Base-by-base conservation (phyloP, 2,329 filamentous ascomycete genomes). In the Aspergillus sp. region DNA sequence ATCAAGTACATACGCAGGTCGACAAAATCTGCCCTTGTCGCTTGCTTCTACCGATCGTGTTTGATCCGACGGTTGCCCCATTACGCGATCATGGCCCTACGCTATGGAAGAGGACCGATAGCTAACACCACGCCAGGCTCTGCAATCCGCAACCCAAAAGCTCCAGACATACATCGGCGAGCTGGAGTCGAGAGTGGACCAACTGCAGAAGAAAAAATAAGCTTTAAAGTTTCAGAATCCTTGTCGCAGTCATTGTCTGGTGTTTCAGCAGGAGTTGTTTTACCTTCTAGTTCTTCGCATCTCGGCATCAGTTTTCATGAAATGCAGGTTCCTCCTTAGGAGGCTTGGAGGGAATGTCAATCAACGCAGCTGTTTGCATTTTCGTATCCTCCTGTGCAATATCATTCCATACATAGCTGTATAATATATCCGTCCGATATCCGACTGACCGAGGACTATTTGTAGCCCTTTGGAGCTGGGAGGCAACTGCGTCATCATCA, bases 111-210 rank as follows among this genome's bases (percentile, higher is more conserved):
- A 16, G 8, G 11, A 38, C 36, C 44, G 9, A n/a, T 4, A 32
- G 32, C 38, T 45, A 13, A 50, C 32, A 17, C 24, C n/a, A 45
- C 20, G 13, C 26, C 55, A 95, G 92, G 86, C 89, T 60, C 82
- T 97, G 45, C 92, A 96, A 82, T 82, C 85, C 46, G 90, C 91
- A 45, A 92, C 95, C 52, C 87, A 92, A 73, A 84, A 89, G 69
- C 83, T 96, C 71, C 90, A 90, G 75, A 83, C 82, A 58, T 95
- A 96, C 70, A 85, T 96, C 59, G 83, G 86, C 68, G 83, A 83
- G 47, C 77, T 97, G 59, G 93, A 97, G 77, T 83, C 89, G 65
- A 91, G 88, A 77, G 81, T 92, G 62, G 84, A 86, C 61, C 77
- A 81, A 55, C 64, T 84, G 66, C 81, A 85, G 66, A 88, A 84